phyloP scores from a whole-genome alignment of 768 basidiomycete genomes.

The Lentinula lateritia region DNA sequence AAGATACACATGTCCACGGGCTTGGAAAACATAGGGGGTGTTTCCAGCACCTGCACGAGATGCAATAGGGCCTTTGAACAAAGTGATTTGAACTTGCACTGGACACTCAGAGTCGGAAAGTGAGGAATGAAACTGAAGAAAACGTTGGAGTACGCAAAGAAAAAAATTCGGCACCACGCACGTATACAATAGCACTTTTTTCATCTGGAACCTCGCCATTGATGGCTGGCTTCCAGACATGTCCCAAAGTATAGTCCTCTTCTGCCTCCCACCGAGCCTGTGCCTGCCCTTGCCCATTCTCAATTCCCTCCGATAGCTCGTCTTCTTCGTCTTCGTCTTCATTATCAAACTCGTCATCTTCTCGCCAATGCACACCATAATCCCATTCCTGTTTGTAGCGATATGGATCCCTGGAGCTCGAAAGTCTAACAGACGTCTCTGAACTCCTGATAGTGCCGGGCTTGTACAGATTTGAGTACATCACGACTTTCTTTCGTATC shows the following conservation, averaged over 20 bases:
- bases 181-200: slow-evolving; percentile 54
- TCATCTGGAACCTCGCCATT: slow-evolving; percentile 25
- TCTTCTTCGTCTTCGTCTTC: slow-evolving; percentile 38
- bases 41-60: slow-evolving; percentile 55
- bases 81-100: slow-evolving; percentile 57
- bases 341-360: slow-evolving; percentile 21
- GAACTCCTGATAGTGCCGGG: slow-evolving; percentile 52
- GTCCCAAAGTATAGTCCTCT: slow-evolving; percentile 54
- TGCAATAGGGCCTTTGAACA: slow-evolving; percentile 47
- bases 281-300: slow-evolving; percentile 29
- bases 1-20: slow-evolving; percentile 39
- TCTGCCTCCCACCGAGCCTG: slow-evolving; percentile 68
- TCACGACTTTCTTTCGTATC: slow-evolving; percentile 40
- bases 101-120: slow-evolving; percentile 47
- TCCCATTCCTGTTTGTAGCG: slow-evolving; percentile 29
- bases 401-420: slow-evolving; percentile 48
- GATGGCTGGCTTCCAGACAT: slow-evolving; percentile 44
- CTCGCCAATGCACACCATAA: slow-evolving; percentile 24
- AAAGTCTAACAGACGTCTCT: slow-evolving; percentile 42
- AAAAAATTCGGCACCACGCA: slow-evolving; percentile 26
- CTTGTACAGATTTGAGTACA: slow-evolving; percentile 33
- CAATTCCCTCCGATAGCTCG: slow-evolving; percentile 15
- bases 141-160: background rate
- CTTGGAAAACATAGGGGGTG: slow-evolving; percentile 54
- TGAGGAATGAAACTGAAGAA: background rate